Base-by-base conservation (phyloP, 176 grass and related monocot genomes). In the Olyra latifolia region DNA sequence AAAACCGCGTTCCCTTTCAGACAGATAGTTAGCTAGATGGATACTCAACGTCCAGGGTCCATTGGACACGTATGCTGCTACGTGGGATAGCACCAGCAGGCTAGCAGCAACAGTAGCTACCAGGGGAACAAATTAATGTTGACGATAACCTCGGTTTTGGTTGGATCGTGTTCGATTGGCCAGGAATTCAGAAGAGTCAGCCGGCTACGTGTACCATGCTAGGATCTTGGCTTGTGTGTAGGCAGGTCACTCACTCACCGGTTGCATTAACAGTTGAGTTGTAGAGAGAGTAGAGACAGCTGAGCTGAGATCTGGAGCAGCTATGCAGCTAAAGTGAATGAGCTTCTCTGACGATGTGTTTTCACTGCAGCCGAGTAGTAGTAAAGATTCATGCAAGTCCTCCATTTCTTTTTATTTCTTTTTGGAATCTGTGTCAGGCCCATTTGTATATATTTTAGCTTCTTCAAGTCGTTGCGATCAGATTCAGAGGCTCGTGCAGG, bases 131-230 rank as follows among this genome's bases (percentile, higher is more conserved):
- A 28, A 69, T 76, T 35, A 42, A 53, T 81, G 71, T 50, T 70
- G 71, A 62, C 40, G 71, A 52, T 50, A 68, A 22, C 52, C 7
- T 41, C 62, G 10, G 59, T 30, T 46, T 60, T 13, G 69, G 35
- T 38, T 73, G 77, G 41, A 50, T 43, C 48, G 35, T 87, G 84
- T 29, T 54, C 2, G 30, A 69, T 32, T 48, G 30, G 13, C 32
- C 32, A 35, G 32, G 32, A 35, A 35, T 35, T 10, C 25, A 17
- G 59, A 46, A 35, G 3, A 62, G 43, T 24, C 40, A 20, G 59
- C 5, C 12, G 43, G 61, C 42, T 10, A 88, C 87, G 52, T 83
- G 75, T 50, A 16, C 44, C 41, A 27, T 20, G 8, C 60, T 6
- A 49, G 15, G 50, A 30, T 41, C 55, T 62, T 57, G 39, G 47